Base-by-base conservation (phyloP, 306 rosid species). In the Erythrophleum fordii region DNA sequence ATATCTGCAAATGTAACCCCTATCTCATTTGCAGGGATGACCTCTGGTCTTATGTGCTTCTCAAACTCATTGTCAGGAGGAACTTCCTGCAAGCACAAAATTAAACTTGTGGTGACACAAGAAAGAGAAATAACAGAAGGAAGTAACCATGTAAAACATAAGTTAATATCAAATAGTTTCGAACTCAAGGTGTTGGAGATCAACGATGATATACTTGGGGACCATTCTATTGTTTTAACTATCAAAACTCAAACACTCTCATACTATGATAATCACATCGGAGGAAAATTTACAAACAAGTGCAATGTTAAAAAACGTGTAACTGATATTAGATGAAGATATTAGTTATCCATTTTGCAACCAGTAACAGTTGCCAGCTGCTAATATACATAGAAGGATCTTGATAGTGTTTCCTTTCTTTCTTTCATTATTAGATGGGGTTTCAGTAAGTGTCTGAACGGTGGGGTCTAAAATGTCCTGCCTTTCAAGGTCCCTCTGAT, bases 1-100 rank as follows among this genome's bases (percentile, higher is more conserved):
- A 92, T 89, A 73, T 92, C 97, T 29, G 90, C 83, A 84, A 92
- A 92, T 72, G 97, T 89, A 64, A 91, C 94, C 45, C 97, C 97
- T 55, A 92, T 86, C 89, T 92, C 94, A 72, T 78, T 92, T 69
- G 97, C 87, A 74, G 97, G 94, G 71, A 92, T 91, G 28, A 92
- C 94, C 73, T 89, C 97, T 4, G 90, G 84, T 89, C 95, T 86
- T 53, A 92, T 88, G 58, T 94, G 97, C 86, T 86, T 92, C 87
- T 92, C 97, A 69, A 91, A 92, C 81, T 92, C 97, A 12, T 92
- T 92, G 88, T 92, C 95, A 2, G 92, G 92, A 56, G 62, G 62
- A 56, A 23, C 62, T 88, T 92, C 97, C 97, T 92, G 87, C 77
- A 79, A 62, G 14, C 77, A 37, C 35, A 39, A 29, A 62, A 64